Base-by-base conservation (phyloP, 371 early-diverging fungal genomes). In the Paraphysoderma sedebokerense region DNA sequence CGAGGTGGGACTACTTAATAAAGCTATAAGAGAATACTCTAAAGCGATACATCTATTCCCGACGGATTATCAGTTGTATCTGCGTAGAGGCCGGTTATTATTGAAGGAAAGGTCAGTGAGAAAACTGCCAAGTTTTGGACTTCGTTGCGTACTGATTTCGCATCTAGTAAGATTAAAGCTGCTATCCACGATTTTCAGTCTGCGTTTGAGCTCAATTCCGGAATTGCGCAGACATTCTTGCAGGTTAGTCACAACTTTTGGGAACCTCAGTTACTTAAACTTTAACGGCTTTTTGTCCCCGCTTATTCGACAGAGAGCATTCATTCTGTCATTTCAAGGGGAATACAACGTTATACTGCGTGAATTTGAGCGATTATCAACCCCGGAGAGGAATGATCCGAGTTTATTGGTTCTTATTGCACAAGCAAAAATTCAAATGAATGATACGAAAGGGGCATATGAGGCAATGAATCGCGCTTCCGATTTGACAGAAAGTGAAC, bases 171-270 rank as follows among this genome's bases (percentile, higher is more conserved):
- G 30, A 69, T 67, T 54, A 55, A 57, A 29, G 67, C 63, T 37
- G 63, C 72, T 20, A 72, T 65, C 1, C 50, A 55, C 41, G 69
- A 72, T 32, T 72, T 72, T 47, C 68, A 67, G 34, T 55, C 69
- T 1, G 72, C 72, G 0, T 72, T 72, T 54, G 69, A 68, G 33
- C 54, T 72, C 31, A 72, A 69, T 48, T 52, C 72, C 5, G 54
- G 56, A 13, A 72, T 72, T 20, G 72, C 72, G 6, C 69, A 72
- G 39, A 72, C 72, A 1, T 63, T 67, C 38, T 46, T 66, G 5
- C 71, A 70, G 54, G 67, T 68, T 45, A 8, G 27, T 2, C 30
- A 52, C 11, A 31, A 26, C 13, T 6, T 3, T 38, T 38, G n/a
- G 50, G 47, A 23, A 2, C 2, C 2, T 50, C 24, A 53, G 2